Evolutionary conservation across 202 grass and related monocot species (phyloP).

Genomic region (Schoenoplectus triqueter): DNA sequence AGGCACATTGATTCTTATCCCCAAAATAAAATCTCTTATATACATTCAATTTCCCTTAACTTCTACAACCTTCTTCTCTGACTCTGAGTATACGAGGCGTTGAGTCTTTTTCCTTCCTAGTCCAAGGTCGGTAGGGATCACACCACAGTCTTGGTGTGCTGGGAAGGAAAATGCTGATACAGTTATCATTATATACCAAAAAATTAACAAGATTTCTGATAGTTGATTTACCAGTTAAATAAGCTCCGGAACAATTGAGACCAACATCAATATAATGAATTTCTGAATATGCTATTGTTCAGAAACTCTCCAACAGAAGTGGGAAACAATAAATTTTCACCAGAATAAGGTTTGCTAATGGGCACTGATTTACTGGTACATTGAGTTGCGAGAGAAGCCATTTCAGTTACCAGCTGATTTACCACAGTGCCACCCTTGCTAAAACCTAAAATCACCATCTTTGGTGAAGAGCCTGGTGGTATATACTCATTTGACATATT

Average conservation of each 20-base stretch:
- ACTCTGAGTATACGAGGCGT: slow-evolving; percentile 64
- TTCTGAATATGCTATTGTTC: slow-evolving; percentile 55
- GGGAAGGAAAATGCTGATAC: slow-evolving; percentile 58
- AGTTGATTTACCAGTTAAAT: slow-evolving; percentile 53
- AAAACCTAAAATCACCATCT: slow-evolving; percentile 47
- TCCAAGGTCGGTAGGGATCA: slow-evolving; percentile 70
- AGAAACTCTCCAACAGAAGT: slow-evolving; percentile 49
- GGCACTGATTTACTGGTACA: slow-evolving; percentile 19
- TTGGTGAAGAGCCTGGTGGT: slow-evolving; percentile 18
- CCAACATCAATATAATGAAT: slow-evolving; percentile 89
- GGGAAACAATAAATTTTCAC: slow-evolving; percentile 46
- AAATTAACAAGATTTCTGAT: slow-evolving; percentile 53
- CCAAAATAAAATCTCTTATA: slow-evolving; percentile 27
- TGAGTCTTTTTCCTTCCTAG: slow-evolving; percentile 61
- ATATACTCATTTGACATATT: slow-evolving; percentile 19
- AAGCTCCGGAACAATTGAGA: slow-evolving; percentile 76
- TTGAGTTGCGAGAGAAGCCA: slow-evolving; percentile 49
- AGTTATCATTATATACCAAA: slow-evolving; percentile 36
- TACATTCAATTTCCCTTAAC: slow-evolving; percentile 27
- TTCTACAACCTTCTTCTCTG: slow-evolving; percentile 48
- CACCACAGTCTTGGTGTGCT: slow-evolving; percentile 80
- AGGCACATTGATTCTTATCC: not conserved
- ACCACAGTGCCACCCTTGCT: slow-evolving; percentile 89
- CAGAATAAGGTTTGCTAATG: not conserved
- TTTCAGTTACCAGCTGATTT: slow-evolving; percentile 81